Evolutionary conservation across 768 basidiomycete species (phyloP), one percentile per base, ranked within the genome.

Genomic region (Russula compacta): DNA sequence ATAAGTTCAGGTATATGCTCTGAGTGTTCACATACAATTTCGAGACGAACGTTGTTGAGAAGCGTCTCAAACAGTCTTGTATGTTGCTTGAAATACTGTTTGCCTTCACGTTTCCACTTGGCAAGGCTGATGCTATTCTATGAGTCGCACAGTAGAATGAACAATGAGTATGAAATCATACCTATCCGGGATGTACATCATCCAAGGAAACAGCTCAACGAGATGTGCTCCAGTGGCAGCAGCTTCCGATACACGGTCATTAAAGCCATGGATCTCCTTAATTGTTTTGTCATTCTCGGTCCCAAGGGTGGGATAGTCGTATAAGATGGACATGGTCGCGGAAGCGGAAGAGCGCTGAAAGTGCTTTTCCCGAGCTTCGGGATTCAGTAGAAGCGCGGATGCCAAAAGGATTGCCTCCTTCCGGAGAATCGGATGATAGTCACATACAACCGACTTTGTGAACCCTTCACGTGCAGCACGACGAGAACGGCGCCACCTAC

Each of bases 401-500:
- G 64, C 60, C 35, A 74, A 66, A 7, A 71, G 29, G 15, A 66
- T 63, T 32, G 74, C 67, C 61, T 74, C 74, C 33, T 60, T 64
- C n/a, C 57, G 54, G 55, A 72, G 71, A 36, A 69, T 53, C 0
- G 67, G 60, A 21, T 71, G 43, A 59, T 67, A 74, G 29, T 61
- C 44, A 36, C 42, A 50, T 1, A 67, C 59, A 3, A 60, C 61
- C 7, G 60, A 56, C 47, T 67, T 68, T 56, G 64, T 69, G 29
- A 75, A 67, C 2, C 70, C 69, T 52, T 72, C 73, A 49, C 74
- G 71, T 3, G 69, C 67, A 3, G 71, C 70, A 11, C 71, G 67
- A 32, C 72, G 69, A 67, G 73, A 69, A 7, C 70, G 63, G 19
- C 72, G 67, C 71, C 72, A 75, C 29, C 73, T 75, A 57, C 29